phyloP scores from a whole-genome alignment of 768 basidiomycete species.

The Mycena sanguinolenta region DNA sequence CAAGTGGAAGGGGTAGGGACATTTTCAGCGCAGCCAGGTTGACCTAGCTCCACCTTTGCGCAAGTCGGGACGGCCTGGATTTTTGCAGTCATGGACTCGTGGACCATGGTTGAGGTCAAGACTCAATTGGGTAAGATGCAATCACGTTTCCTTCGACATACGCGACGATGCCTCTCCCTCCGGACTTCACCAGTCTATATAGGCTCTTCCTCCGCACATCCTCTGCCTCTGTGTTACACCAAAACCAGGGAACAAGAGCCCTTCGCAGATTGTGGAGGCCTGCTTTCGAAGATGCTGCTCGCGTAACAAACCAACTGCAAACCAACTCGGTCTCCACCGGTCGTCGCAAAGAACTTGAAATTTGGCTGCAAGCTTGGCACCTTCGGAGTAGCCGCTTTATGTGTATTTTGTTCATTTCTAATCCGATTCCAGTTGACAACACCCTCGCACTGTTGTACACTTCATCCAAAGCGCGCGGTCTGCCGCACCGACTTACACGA shows the following conservation, averaged over 20 bases:
- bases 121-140: too few species aligned
- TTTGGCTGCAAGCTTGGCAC: conserved; percentile 69
- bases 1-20: too few species aligned
- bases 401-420: not conserved
- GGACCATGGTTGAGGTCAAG: too few species aligned
- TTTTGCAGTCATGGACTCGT: too few species aligned
- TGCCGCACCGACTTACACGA: conserved; percentile 69
- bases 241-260: conserved; percentile 56
- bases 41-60: too few species aligned
- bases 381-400: conserved; percentile 56
- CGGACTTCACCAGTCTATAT: conserved; percentile 68
- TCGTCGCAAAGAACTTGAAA: conserved; percentile 48
- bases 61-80: too few species aligned
- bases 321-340: conserved; percentile 36
- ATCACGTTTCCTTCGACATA: not conserved
- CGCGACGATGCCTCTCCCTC: conserved; percentile 29
- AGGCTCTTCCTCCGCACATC: conserved; percentile 69
- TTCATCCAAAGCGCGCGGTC: conserved; percentile 73
- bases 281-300: conserved; percentile 64
- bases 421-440: conserved; percentile 68
- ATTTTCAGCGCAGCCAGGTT: too few species aligned
- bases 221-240: conserved; percentile 71
- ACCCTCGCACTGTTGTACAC: conserved; percentile 73
- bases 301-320: conserved; percentile 57
- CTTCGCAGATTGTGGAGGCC: conserved; percentile 68